Evolutionary conservation across 306 rosid species (phyloP).

Genomic region (Clitoria ternatea): DNA sequence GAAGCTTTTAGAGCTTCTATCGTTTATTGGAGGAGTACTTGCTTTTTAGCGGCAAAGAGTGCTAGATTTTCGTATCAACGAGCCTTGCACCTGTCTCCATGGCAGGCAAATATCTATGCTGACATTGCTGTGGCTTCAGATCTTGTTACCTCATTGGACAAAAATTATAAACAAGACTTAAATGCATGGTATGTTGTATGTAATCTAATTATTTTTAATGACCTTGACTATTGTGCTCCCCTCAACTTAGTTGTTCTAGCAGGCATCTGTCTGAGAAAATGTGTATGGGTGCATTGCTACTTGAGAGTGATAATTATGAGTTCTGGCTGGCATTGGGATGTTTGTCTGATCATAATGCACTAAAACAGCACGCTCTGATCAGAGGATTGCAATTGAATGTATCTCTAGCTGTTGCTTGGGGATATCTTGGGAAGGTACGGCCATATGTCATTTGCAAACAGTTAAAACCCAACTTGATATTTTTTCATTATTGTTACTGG

Average conservation of each 20-base stretch:
- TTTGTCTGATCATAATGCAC: slow-evolving; percentile 52
- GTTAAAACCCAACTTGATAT: background rate
- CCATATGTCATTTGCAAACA: slow-evolving; percentile 18
- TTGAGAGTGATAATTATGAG: slow-evolving; percentile 82
- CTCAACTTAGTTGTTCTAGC: slow-evolving; percentile 35
- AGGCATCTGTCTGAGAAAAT: slow-evolving; percentile 79
- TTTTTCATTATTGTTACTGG: background rate
- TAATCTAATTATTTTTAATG: slow-evolving; percentile 7
- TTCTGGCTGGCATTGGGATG: slow-evolving; percentile 90
- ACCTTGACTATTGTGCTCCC: slow-evolving; percentile 14
- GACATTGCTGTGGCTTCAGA: slow-evolving; percentile 76
- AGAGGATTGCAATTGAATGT: slow-evolving; percentile 81
- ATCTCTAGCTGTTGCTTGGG: slow-evolving; percentile 87
- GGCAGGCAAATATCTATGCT: slow-evolving; percentile 81
- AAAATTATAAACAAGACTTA: slow-evolving; percentile 30
- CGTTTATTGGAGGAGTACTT: slow-evolving; percentile 64
- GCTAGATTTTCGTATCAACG: slow-evolving; percentile 80
- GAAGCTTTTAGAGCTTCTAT: slow-evolving; percentile 72
- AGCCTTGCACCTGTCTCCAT: slow-evolving; percentile 82
- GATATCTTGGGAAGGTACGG: slow-evolving; percentile 88
- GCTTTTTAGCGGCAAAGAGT: slow-evolving; percentile 56
- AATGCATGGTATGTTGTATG: slow-evolving; percentile 54
- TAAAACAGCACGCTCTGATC: slow-evolving; percentile 84
- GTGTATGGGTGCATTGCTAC: slow-evolving; percentile 86
- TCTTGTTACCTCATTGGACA: slow-evolving; percentile 40